Evolutionary conservation across 2,329 filamentous ascomycete species (phyloP), one percentile per base, ranked within the genome.

Genomic region (Colletotrichum musae): DNA sequence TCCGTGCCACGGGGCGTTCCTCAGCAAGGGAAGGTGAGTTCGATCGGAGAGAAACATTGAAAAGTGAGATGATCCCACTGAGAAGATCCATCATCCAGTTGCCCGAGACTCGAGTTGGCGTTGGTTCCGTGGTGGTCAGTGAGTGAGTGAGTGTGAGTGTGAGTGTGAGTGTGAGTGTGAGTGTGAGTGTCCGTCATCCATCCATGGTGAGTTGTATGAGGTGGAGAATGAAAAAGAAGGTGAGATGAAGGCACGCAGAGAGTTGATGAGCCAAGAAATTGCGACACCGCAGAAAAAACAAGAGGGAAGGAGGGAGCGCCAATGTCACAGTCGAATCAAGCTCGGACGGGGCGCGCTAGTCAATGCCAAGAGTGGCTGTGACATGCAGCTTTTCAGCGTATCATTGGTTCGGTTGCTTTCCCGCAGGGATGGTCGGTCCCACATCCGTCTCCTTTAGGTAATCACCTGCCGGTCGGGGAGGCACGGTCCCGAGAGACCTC

Each of bases 321-420:
- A 52, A 47, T 12, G 41, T 47, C 54, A 65, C 61, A 54, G 54
- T 69, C 61, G 62, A 66, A 66, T 66, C 66, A 69, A 66, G 62
- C 66, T 69, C 43, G 50, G 28, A 16, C 9, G 24, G 48, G 47
- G n/a, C 15, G 24, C 41, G 43, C 65, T 69, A 69, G 56, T 10
- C 9, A 12, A 43, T 6, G 62, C 66, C 66, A 66, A 66, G 62
- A 60, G 66, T 69, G 66, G 66, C 66, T 60, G 62, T 60, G 56
- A 9, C 3, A 26, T 36, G 56, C 56, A 56, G 24, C 16, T 12
- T 1, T 16, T 15, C 21, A 5, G n/a, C 1, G 6, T 39, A 16
- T 18, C 36, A 69, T 66, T 66, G 62, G 62, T 13, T 69, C 66
- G 56, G 36, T 41, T 32, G 47, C 10, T 2, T 3, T 36, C 0